These are phyloP conservation scores for Citrullus colocynthis DNA, from an alignment of 306 rosid genomes.

Conservation along the genomic window DNA sequence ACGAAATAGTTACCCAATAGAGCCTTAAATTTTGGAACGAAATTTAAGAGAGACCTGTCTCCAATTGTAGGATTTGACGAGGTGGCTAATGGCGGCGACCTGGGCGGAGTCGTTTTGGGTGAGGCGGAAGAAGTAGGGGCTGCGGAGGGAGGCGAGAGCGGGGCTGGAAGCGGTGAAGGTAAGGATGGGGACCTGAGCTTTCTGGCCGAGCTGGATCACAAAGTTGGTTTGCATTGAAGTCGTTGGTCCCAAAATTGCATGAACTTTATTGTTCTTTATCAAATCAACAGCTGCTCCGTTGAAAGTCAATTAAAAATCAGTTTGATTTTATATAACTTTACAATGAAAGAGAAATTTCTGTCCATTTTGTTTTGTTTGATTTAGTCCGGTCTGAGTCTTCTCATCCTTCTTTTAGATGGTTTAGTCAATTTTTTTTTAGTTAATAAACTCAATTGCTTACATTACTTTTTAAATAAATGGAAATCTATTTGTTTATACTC, in stretches of 20 bases:
- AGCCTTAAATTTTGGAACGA: too few species aligned
- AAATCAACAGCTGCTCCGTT: slow-evolving; percentile 13
- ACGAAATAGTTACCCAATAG: too few species aligned
- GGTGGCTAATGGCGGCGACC: slow-evolving; percentile 21
- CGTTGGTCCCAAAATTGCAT: slow-evolving; percentile 34
- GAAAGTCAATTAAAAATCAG: neutral
- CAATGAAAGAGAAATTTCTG: neutral
- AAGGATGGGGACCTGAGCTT: slow-evolving; percentile 37
- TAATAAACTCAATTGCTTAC: neutral
- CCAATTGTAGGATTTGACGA: slow-evolving; percentile 37
- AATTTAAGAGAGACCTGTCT: slow-evolving; percentile 3
- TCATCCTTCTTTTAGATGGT: neutral
- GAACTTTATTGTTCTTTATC: slow-evolving; percentile 13
- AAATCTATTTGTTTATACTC: too few species aligned
- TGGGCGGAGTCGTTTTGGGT: slow-evolving; percentile 34
- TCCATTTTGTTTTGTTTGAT: neutral
- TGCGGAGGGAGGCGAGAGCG: slow-evolving; percentile 20
- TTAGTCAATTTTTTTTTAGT: too few species aligned
- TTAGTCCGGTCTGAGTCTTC: neutral
- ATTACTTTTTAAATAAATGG: too few species aligned
- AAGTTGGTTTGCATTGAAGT: slow-evolving; percentile 39
- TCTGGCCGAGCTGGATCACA: slow-evolving; percentile 30
- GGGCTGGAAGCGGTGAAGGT: slow-evolving; percentile 49
- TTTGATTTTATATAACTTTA: neutral
- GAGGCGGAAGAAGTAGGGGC: slow-evolving; percentile 32